Conservation (phyloP, 2,329 filamentous ascomycete species). For the Aspergillus hortae region DNA sequence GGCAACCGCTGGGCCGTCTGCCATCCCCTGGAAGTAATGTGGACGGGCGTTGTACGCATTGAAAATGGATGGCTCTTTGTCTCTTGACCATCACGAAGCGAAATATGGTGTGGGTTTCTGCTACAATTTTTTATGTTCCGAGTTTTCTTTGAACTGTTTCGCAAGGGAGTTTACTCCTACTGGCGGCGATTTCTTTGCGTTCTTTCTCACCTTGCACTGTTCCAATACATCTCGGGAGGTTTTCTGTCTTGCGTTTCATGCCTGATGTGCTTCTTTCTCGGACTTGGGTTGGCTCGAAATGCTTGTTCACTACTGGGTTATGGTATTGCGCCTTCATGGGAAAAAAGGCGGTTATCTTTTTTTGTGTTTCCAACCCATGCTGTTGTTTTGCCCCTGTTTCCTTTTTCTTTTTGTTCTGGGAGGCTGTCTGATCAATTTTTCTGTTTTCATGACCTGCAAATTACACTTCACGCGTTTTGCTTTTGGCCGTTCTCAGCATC, state of each 20-base stretch:
- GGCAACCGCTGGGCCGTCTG: neutral
- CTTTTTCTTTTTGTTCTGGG: conserved; percentile 22
- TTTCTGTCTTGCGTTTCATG: conserved; percentile 18
- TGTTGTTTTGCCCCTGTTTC: neutral
- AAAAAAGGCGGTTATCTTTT: conserved; percentile 14
- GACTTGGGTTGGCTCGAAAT: conserved; percentile 8
- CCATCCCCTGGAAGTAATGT: neutral
- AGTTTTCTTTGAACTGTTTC: neutral
- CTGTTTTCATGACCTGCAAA: conserved; percentile 8
- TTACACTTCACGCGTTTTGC: conserved; percentile 5
- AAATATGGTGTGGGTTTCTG: conserved; percentile 17
- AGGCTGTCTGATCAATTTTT: conserved; percentile 39
- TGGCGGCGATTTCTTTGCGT: conserved; percentile 4
- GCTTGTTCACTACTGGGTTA: conserved; percentile 8
- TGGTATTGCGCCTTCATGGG: conserved; percentile 9
- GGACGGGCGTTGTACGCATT: conserved; percentile 11
- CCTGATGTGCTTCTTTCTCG: conserved; percentile 2
- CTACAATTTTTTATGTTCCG: conserved; percentile 14
- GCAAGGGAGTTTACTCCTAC: neutral
- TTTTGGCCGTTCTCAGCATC: conserved; percentile 8
- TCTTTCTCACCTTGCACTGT: conserved; percentile 1
- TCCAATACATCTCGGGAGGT: conserved; percentile 18
- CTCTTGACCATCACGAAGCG: conserved; percentile 11
- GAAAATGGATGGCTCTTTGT: conserved; percentile 8
- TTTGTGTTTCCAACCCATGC: conserved; percentile 1